A percentile compares a stretch with the other conserved stretches of the same genome.
Evolutionary conservation across 805 yeast genomes (phyloP).

Genomic region (Kluyveromyces wickerhamii): DNA sequence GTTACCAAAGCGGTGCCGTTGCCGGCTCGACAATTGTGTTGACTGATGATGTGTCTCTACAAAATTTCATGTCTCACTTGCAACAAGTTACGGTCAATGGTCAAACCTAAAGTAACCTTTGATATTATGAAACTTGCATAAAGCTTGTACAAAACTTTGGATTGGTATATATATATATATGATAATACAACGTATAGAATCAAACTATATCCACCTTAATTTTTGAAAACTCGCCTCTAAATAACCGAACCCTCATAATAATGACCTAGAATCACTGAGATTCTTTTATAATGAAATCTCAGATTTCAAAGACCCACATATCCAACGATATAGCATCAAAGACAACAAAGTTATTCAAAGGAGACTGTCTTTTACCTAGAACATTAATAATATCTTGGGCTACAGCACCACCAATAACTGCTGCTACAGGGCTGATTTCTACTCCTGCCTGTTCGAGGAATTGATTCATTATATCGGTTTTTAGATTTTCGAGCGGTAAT

Average conservation of each 20-base stretch:
- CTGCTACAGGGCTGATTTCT: constrained; percentile 77
- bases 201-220: background rate
- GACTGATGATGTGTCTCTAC: constrained; percentile 93
- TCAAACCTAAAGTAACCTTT: constrained; percentile 23
- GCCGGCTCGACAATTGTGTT: constrained; percentile 71
- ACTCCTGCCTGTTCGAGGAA: constrained; percentile 43
- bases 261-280: too few species aligned
- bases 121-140: too few species aligned
- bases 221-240: background rate
- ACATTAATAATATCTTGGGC: constrained; percentile 88
- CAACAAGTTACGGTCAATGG: constrained; percentile 78
- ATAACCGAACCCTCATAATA: too few species aligned
- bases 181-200: constrained; percentile 1
- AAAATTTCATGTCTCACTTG: constrained; percentile 90
- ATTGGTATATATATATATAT: too few species aligned
- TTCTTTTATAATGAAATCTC: too few species aligned
- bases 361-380: constrained; percentile 65
- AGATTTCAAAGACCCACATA: constrained; percentile 63
- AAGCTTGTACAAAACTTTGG: too few species aligned
- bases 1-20: constrained; percentile 48
- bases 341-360: constrained; percentile 72
- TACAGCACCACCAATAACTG: constrained; percentile 81
- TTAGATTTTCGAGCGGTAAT: constrained; percentile 40
- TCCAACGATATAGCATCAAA: constrained; percentile 64
- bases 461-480: constrained; percentile 30